A percentile compares a stretch with the other conserved stretches of the same genome.
phyloP scores from a whole-genome alignment of 75 land plant genomes.

The Cunninghamia lanceolata region DNA sequence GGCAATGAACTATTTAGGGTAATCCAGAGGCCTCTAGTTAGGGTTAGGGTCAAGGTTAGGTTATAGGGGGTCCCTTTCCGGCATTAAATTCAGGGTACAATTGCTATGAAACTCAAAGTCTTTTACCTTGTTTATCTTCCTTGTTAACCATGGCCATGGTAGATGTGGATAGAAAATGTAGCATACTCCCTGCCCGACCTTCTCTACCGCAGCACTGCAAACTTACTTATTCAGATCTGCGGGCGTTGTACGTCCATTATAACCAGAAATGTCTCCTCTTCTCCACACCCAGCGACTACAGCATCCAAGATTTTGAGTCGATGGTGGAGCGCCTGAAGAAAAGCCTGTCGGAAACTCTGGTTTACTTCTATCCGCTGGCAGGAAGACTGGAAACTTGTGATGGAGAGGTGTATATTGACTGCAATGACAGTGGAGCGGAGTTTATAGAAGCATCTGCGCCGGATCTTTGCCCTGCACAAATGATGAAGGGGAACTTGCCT shows the following conservation, averaged over 20 bases:
- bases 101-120: no score
- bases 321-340: neutral
- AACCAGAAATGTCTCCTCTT: constrained; percentile 3
- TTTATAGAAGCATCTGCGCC: constrained; percentile 5
- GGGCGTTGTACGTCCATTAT: neutral
- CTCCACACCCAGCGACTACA: neutral
- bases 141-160: neutral
- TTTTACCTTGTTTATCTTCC: no score
- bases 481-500: neutral
- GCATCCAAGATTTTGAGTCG: neutral
- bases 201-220: neutral
- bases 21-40: no score
- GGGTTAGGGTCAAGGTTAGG: no score
- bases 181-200: neutral
- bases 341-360: neutral
- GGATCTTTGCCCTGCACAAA: neutral
- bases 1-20: no score
- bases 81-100: no score
- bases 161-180: neutral
- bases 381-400: constrained; percentile 2
- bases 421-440: constrained; percentile 10
- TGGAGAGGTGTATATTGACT: neutral
- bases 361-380: constrained; percentile 12
- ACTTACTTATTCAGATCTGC: neutral
- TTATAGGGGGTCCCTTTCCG: no score